Evolutionary conservation across 208 protist species (phyloP).

Genomic region (Trypanosoma avium): DNA sequence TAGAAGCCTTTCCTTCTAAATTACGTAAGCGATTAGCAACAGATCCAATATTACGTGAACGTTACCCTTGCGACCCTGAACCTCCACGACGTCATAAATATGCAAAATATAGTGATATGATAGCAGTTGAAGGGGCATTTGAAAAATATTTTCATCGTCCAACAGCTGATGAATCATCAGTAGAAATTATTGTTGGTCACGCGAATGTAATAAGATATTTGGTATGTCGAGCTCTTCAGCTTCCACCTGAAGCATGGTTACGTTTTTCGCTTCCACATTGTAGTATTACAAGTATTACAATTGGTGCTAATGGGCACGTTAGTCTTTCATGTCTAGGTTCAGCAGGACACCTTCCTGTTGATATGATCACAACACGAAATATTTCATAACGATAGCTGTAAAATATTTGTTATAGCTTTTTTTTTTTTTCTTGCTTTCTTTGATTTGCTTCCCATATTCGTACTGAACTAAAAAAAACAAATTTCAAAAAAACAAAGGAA

Average conservation of each 20-base stretch:
- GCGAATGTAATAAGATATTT: conserved; percentile 89
- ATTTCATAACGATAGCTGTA: conserved; percentile 27
- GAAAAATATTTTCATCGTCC: conserved; percentile 73
- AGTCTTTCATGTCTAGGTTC: conserved; percentile 44
- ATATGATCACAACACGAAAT: conserved; percentile 56
- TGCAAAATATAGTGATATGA: conserved; percentile 41
- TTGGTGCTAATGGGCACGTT: conserved; percentile 54
- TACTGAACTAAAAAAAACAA: no score
- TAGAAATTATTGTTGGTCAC: conserved; percentile 82
- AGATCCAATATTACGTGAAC: conserved; percentile 52
- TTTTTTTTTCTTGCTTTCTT: conserved; percentile 1
- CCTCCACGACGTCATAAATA: conserved; percentile 18
- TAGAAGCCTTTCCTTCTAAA: conserved; percentile 35
- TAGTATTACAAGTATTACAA: conserved; percentile 63
- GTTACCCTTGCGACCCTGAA: conserved; percentile 61
- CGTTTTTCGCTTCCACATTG: conserved; percentile 69
- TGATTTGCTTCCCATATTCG: background rate
- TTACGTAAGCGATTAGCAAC: conserved; percentile 29
- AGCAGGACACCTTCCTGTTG: conserved; percentile 51
- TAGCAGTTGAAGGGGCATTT: conserved; percentile 48
- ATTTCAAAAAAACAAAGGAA: no score
- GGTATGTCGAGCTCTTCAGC: conserved; percentile 74
- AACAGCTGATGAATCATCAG: conserved; percentile 30
- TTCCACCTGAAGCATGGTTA: conserved; percentile 83
- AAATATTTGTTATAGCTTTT: background rate